phyloP scores from a whole-genome alignment of 2,329 filamentous ascomycete genomes.

The Remersonia thermophila region DNA sequence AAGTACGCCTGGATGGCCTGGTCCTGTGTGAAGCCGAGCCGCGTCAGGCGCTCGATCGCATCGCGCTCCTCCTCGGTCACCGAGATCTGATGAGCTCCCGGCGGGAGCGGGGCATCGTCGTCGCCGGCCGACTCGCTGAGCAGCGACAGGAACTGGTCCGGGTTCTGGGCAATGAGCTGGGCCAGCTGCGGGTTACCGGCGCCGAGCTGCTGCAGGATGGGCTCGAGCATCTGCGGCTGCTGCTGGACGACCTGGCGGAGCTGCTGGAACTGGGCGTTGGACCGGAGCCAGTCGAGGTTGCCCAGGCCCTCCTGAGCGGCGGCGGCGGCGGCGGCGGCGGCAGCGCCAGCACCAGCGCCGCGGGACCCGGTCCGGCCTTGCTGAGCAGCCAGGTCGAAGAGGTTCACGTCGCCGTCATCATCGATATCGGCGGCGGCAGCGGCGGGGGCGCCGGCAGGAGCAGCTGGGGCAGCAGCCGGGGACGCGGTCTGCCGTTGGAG shows the following conservation, averaged over 20 bases:
- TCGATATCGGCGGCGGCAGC: slow-evolving; percentile 35
- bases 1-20: slow-evolving; percentile 97
- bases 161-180: slow-evolving; percentile 80
- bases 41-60: slow-evolving; percentile 89
- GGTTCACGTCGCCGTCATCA: slow-evolving; percentile 62
- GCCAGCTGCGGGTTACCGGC: slow-evolving; percentile 91
- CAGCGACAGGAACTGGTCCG: slow-evolving; percentile 83
- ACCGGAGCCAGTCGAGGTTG: slow-evolving; percentile 85
- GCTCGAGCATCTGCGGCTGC: slow-evolving; percentile 96
- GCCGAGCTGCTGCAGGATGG: slow-evolving; percentile 90
- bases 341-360: slow-evolving; percentile 36
- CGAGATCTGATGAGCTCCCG: slow-evolving; percentile 76
- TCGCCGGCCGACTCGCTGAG: slow-evolving; percentile 71
- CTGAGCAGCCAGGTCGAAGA: slow-evolving; percentile 87
- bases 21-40: slow-evolving; percentile 84
- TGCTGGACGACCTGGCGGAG: slow-evolving; percentile 94
- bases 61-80: slow-evolving; percentile 95
- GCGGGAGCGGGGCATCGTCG: slow-evolving; percentile 72
- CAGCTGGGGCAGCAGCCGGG: slow-evolving; percentile 30
- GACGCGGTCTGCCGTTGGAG: slow-evolving; percentile 38
- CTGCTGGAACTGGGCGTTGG: slow-evolving; percentile 96
- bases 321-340: slow-evolving; percentile 32
- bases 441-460: slow-evolving; percentile 30
- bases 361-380: slow-evolving; percentile 38
- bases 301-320: slow-evolving; percentile 44